Percentiles rank a stretch among this genome's conserved stretches.
Conservation (phyloP, 176 grass and related monocot genomes). For the Neostapfia colusana region DNA sequence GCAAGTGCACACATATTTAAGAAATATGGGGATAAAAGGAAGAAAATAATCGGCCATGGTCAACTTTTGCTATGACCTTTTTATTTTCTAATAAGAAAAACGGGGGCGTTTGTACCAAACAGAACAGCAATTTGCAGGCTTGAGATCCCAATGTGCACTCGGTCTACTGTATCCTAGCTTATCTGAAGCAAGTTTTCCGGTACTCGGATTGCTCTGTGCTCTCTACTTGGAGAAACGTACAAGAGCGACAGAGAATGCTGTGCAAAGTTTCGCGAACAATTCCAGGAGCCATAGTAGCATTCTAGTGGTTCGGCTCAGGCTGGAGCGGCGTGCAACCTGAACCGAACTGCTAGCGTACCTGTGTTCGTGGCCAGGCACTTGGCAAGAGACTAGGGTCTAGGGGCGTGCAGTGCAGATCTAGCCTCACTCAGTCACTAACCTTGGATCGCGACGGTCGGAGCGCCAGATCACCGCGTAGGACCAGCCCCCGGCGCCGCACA, state of each 20-base stretch:
- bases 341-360: background rate
- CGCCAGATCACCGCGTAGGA: slow-evolving; percentile 83
- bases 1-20: background rate
- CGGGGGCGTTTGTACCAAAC: background rate
- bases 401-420: slow-evolving; percentile 16
- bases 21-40: background rate
- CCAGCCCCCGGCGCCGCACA: slow-evolving; percentile 80
- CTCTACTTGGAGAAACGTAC: no score
- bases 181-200: background rate
- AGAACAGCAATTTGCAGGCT: slow-evolving; percentile 8
- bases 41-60: slow-evolving; percentile 7
- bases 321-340: no score
- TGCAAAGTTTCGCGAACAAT: background rate
- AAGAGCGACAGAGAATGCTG: background rate
- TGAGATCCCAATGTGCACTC: slow-evolving; percentile 19
- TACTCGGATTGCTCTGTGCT: background rate
- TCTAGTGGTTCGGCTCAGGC: background rate
- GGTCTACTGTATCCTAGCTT: no score
- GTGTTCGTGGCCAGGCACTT: background rate
- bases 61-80: slow-evolving; percentile 24
- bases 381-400: background rate
- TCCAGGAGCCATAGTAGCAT: background rate
- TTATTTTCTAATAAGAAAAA: background rate
- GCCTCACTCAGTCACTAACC: slow-evolving; percentile 50
- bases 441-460: slow-evolving; percentile 64